These are phyloP conservation scores for Bipolaris gigantea DNA, from an alignment of 2,329 filamentous ascomycete species.

Conservation along the genomic window DNA sequence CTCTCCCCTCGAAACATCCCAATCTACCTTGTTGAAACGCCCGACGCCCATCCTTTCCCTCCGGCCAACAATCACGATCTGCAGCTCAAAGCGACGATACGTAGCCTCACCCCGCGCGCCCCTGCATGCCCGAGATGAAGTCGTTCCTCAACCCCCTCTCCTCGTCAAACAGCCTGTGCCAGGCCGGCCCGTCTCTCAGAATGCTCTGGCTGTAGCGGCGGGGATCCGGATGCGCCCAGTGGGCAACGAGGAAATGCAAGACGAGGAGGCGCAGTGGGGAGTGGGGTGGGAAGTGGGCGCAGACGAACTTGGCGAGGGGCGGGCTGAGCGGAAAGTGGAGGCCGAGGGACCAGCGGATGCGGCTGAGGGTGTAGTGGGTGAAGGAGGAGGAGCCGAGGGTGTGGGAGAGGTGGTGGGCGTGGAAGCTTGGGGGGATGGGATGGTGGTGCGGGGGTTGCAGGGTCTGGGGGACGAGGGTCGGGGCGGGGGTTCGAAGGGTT, in stretches of 20 bases:
- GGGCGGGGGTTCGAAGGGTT: no score
- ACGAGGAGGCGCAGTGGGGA: conserved; percentile 14
- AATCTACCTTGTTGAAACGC: no score
- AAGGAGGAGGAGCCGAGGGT: conserved; percentile 14
- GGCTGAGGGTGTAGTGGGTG: conserved; percentile 18
- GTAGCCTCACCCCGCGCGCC: background rate
- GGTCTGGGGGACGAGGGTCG: no score
- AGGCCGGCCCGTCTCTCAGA: background rate
- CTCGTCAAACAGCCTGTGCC: conserved; percentile 15
- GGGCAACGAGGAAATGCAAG: conserved; percentile 8
- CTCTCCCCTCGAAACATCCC: no score
- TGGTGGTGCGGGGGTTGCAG: no score
- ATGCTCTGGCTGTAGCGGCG: background rate
- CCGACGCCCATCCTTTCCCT: no score
- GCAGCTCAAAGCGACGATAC: no score
- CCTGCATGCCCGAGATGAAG: conserved; percentile 21
- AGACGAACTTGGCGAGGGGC: conserved; percentile 12
- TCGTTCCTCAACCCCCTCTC: conserved; percentile 12
- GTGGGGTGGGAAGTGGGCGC: background rate
- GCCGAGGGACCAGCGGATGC: conserved; percentile 17
- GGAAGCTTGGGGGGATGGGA: conserved; percentile 6
- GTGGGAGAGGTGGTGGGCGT: conserved; percentile 22
- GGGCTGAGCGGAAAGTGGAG: conserved; percentile 16
- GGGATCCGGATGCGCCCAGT: conserved; percentile 12
- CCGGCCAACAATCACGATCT: no score